Evolutionary conservation across 768 basidiomycete genomes (phyloP), one percentile per base, ranked within the genome.

Genomic region (Tubosaeta brunneosetosa): DNA sequence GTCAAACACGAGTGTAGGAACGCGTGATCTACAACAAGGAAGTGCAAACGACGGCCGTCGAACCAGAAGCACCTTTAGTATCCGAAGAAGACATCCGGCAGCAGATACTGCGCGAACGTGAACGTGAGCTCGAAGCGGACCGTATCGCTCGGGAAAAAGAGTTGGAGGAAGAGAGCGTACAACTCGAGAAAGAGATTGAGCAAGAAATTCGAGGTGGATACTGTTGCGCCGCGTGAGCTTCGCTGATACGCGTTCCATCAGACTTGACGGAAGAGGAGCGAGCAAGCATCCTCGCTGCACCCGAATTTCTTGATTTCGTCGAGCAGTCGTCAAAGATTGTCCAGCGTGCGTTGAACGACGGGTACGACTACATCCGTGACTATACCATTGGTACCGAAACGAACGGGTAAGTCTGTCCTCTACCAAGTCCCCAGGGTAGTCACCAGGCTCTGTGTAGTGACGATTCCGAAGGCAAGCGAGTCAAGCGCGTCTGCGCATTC

Each of bases 291-390:
- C 77, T 93, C 56, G 74, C 84, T n/a, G 88, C 88, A 8, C 91
- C 94, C 0, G 92, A 94, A 63, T 97, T 98, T 67, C 71, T 90
- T 14, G 88, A 93, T 57, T 99, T 99, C 67, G 85, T 99, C 14
- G 93, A 97, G 65, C 84, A 88, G 61, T 94, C 92, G 9, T 92
- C 91, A 19, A 95, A 95, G 73, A 93, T 98, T 43, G 83, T 97
- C 11, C 92, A 98, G 67, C 79, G 97, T 46, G 97, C 95, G 19
- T 72, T 98, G 55, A 97, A 91, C 63, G 97, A 98, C 62, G 83
- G 83, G 26, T 99, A 99, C 68, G 97, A 99, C 68, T 97, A 98
- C 62, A 91, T 93, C 59, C 85, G 89, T 32, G 97, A 99, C 72
- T 99, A 99, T 65, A 90, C 89, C n/a, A 81, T 94, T 46, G 88